Evolutionary conservation across 2,329 filamentous ascomycete genomes (phyloP), one percentile per base, ranked within the genome.

Genomic region (Monosporascus sp.): DNA sequence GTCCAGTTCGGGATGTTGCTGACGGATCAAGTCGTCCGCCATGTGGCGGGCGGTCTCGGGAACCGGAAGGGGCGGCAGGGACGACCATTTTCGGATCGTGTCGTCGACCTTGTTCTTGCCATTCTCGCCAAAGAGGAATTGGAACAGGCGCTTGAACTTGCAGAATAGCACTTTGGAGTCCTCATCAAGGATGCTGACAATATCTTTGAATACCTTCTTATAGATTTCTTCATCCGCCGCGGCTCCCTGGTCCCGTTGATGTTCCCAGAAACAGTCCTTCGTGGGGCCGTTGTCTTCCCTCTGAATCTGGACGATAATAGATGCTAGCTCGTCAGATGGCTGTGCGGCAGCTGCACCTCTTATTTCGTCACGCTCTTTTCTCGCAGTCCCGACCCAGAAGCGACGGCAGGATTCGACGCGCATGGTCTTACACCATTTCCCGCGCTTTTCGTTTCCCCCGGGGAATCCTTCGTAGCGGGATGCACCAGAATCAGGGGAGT

Each of bases 301-400:
- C 36, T 48, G 31, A 17, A 57, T 52, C 45, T 55, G 53, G 2
- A 49, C 37, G 22, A 53, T 35, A 6, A 53, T n/a, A 11, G 35
- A 44, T 5, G 17, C 7, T 11, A 55, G 45, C 22, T 55, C 54
- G 9, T 25, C 5, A 18, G 52, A 20, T 11, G 50, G 52, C 8
- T 52, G 7, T 18, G 31, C 3, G 18, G 50, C 46, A 20, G 37
- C 27, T 31, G 27, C 37, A 5, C 7, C n/a, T 27, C 55, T 41
- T 20, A 49, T 48, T 7, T 27, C 24, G 25, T 54, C 55, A 5
- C 52, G 53, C 45, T 54, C 20, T 27, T 52, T 3, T 25, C 54
- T 20, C 1, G 44, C 50, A 3, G 52, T 56, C 31, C 50, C 50
- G 18, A 56, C 49, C 55, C 52, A 57, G n/a, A 57, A 54, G 22